Base-by-base conservation (phyloP, 1,284 basidiomycete species). In the Boletus mariae region DNA sequence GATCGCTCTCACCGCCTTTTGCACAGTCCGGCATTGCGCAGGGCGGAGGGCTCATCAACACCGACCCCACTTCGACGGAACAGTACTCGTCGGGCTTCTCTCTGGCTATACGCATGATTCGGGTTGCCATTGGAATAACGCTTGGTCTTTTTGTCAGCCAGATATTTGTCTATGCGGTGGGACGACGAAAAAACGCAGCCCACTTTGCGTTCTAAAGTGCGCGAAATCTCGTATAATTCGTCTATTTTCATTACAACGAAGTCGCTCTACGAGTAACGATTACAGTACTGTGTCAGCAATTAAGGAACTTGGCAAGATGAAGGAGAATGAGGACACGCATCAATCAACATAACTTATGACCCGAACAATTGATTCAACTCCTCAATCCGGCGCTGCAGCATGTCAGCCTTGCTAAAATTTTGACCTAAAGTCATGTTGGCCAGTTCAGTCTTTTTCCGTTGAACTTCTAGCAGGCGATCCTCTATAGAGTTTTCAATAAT, bases 401-500 rank as follows among this genome's bases (percentile, higher is more conserved):
- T 74, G 64, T 95, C 92, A 40, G 88, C 81, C 66, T 93, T 92
- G 73, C 80, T 90, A 71, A 90, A 82, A 63, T 80, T 85, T 59
- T 89, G 81, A 46, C 88, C 88, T 52, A 96, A 78, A 0, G 92
- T 93, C 81, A 96, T 84, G 61, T 94, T 92, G 31, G 92, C 94
- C 46, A 99, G 76, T 60, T 88, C 90, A 4, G 88, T 92, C 77
- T 99, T 99, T 76, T 95, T 93, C 70, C 81, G 82, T 75, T 99
- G 97, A 17, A 99, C 94, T 71, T 92, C 85, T 42, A 93, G 77
- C 58, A 95, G 77, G 49, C 85, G 83, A 53, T 88, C 87, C 73
- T 99, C 97, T 68, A 99, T 97, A 28, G 92, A 90, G 64, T 94
- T 84, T 66, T 93, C 86, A 61, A 99, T 94, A 67, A 99, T 91